Percentiles rank a stretch among this genome's conserved stretches.
phyloP scores from a whole-genome alignment of 192 early-diverging fungal species.

The Linnemannia exigua region DNA sequence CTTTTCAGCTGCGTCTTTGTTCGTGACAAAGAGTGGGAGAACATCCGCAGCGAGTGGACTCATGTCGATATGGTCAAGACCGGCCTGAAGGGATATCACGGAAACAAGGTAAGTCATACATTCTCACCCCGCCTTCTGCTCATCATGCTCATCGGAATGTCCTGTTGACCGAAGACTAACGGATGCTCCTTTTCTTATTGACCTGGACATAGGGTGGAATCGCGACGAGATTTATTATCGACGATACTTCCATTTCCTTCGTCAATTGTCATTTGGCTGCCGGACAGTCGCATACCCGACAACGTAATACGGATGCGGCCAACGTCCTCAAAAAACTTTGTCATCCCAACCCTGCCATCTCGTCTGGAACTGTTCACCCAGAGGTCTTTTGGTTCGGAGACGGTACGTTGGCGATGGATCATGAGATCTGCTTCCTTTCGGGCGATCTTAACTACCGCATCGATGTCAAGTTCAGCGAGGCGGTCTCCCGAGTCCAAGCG shows the following conservation, averaged over 20 bases:
- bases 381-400: constrained; percentile 87
- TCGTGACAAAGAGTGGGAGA: constrained; percentile 64
- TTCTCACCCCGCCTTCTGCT: constrained; percentile 36
- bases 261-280: constrained; percentile 91
- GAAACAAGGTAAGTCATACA: constrained; percentile 82
- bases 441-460: constrained; percentile 99
- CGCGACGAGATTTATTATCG: constrained; percentile 78
- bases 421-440: constrained; percentile 80
- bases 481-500: constrained; percentile 67
- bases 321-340: constrained; percentile 70
- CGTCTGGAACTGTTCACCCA: constrained; percentile 51
- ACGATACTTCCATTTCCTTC: constrained; percentile 87
- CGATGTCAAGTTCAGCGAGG: constrained; percentile 76
- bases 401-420: constrained; percentile 86
- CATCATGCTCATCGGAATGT: constrained; percentile 12
- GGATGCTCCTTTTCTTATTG: not conserved
- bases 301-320: constrained; percentile 82
- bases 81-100: constrained; percentile 87
- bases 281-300: constrained; percentile 79
- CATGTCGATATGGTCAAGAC: constrained; percentile 89
- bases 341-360: constrained; percentile 57
- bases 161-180: not conserved
- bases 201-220: constrained; percentile 81
- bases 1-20: constrained; percentile 92
- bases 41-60: constrained; percentile 66